Base-by-base conservation (phyloP, 345 rosid species). In the Corchorus olitorius region DNA sequence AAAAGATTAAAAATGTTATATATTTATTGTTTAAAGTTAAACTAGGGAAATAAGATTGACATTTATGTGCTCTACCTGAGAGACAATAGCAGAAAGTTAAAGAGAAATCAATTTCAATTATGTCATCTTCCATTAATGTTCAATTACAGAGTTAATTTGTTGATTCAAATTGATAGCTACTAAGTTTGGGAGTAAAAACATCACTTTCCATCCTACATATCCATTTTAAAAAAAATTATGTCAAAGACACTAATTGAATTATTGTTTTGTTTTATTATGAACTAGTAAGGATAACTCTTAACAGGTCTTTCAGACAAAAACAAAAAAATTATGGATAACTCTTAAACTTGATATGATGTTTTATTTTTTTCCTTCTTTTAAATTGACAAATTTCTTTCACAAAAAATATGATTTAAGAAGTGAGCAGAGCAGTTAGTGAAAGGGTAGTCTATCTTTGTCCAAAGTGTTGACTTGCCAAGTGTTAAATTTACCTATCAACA, bases 31-130 rank as follows among this genome's bases (percentile, higher is more conserved):
- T 69, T 50, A 33, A 33, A 69, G 1, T 27, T 27, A 27, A 27
- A 27, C 27, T 16, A 11, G 33, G 15, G 15, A 4, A 50, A n/a
- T 5, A 14, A 22, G 19, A 49, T 27, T 50, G 52, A 53, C 41
- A 52, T 33, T 70, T 60, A 52, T 70, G 74, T 34, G 46, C 33
- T 53, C 61, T n/a, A 70, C 60, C 61, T 52, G 33, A 70, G 73
- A 34, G 60, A 53, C 61, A 52, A 11, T 14, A 34, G 9, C 17
- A 35, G 46, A 52, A 15, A 70, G 17, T 17, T 52, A 70, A 27
- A 27, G 20, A 22, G 17, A 53, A 33, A 9, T 69, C 8, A 33
- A 9, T 69, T 8, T 33, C 58, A 15, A 8, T 27, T 27, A 27
- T 62, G 66, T 35, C 20, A 62, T 19, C 19, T 35, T 62, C 19